Conservation (phyloP, 2,329 filamentous ascomycete species). For the Colletotrichum kahawae region DNA sequence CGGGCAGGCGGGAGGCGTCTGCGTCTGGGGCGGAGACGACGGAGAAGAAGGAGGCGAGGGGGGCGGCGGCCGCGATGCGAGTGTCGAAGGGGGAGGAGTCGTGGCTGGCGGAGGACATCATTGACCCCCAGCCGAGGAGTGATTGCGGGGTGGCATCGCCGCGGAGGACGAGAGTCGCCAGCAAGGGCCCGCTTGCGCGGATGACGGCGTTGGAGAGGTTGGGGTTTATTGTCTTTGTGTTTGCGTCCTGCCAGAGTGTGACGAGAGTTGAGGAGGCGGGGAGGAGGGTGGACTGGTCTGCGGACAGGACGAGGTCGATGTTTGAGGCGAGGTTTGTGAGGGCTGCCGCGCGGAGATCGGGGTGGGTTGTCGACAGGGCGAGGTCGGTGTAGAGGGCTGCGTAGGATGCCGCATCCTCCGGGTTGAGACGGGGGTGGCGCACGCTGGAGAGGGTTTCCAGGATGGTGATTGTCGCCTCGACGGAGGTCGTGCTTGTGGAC, state of each 20-base stretch:
- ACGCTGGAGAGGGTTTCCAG: constrained; percentile 42
- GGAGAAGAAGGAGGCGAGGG: constrained; percentile 58
- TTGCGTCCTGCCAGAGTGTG: constrained; percentile 45
- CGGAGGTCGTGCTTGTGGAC: constrained; percentile 21
- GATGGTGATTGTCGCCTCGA: constrained; percentile 41
- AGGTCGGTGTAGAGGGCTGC: constrained; percentile 48
- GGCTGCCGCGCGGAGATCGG: constrained; percentile 52
- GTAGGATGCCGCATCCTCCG: constrained; percentile 29
- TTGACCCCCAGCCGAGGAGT: constrained; percentile 49
- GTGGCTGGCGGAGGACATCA: constrained; percentile 41
- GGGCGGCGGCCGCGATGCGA: constrained; percentile 62
- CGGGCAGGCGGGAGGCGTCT: constrained; percentile 50
- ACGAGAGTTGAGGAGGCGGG: constrained; percentile 38
- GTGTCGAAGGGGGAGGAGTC: constrained; percentile 64
- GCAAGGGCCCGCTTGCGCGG: constrained; percentile 50
- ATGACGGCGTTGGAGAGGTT: constrained; percentile 55
- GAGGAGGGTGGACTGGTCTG: constrained; percentile 29
- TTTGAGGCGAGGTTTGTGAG: constrained; percentile 51
- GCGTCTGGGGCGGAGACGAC: constrained; percentile 27
- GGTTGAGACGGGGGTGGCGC: constrained; percentile 28
- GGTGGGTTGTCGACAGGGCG: constrained; percentile 39
- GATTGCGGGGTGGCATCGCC: constrained; percentile 21
- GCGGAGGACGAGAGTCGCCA: constrained; percentile 37
- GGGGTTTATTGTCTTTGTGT: constrained; percentile 47
- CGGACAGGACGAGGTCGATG: constrained; percentile 44